These are phyloP conservation scores for Paraglomus brasilianum DNA, from an alignment of 192 early-diverging fungal species.

Conservation along the genomic window DNA sequence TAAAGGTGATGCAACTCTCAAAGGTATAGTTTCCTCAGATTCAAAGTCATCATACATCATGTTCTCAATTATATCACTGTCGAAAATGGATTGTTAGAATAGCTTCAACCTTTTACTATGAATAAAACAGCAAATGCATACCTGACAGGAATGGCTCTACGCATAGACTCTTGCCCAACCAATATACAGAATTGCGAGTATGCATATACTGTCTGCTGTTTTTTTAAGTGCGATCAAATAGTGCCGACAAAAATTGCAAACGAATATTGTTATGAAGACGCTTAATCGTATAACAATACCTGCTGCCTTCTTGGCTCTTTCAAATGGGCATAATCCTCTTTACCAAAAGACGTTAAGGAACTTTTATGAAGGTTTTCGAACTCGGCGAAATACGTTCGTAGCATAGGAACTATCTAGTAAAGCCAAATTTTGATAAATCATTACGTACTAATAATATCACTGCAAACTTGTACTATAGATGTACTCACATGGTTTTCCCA, in stretches of 20 bases:
- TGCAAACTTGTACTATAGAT: background rate
- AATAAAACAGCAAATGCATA: slow-evolving; percentile 18
- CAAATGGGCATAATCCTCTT: too few species aligned
- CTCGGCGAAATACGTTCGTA: slow-evolving; percentile 60
- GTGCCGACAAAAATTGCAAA: too few species aligned
- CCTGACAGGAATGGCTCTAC: slow-evolving; percentile 52
- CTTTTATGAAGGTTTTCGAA: slow-evolving; percentile 34
- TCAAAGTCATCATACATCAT: slow-evolving; percentile 51
- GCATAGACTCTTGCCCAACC: slow-evolving; percentile 55
- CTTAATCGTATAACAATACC: background rate
- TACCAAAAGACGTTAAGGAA: too few species aligned
- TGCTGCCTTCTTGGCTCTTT: background rate
- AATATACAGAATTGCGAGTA: slow-evolving; percentile 54
- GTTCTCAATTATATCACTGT: slow-evolving; percentile 51
- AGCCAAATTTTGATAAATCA: background rate
- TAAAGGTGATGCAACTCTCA: slow-evolving; percentile 38
- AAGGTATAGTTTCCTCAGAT: slow-evolving; percentile 34
- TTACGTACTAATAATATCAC: background rate
- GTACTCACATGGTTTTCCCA: slow-evolving; percentile 44
- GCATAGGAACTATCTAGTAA: slow-evolving; percentile 50
- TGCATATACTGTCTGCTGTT: slow-evolving; percentile 56
- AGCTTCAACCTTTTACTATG: background rate
- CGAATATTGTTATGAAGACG: too few species aligned
- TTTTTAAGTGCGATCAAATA: too few species aligned
- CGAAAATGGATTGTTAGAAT: background rate